Percentiles rank a stretch among this genome's conserved stretches.
phyloP scores from a whole-genome alignment of 2,329 filamentous ascomycete genomes.

The Mollisia scopiformis region DNA sequence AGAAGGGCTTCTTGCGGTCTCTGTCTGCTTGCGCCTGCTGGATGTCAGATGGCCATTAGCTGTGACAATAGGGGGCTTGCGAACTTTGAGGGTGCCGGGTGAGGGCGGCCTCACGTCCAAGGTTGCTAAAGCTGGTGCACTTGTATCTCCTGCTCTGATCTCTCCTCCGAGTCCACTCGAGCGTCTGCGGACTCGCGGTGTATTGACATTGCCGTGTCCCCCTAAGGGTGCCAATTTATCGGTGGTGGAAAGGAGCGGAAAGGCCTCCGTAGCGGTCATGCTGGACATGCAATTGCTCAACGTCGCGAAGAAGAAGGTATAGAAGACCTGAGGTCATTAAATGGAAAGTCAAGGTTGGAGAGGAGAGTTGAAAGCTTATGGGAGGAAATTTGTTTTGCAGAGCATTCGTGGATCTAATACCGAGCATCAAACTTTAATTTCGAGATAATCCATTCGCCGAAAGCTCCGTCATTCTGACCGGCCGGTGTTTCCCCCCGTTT shows the following conservation, averaged over 20 bases:
- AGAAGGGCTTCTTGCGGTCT: slow-evolving; percentile 37
- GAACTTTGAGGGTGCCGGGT: slow-evolving; percentile 23
- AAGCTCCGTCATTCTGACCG: too few species aligned
- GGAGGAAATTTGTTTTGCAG: too few species aligned
- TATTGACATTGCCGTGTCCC: slow-evolving; percentile 21
- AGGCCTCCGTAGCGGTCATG: slow-evolving; percentile 30
- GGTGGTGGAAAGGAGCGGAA: slow-evolving; percentile 29
- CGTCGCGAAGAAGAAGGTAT: background rate
- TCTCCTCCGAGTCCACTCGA: slow-evolving; percentile 53
- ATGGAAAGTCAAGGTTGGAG: background rate
- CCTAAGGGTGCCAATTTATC: slow-evolving; percentile 30
- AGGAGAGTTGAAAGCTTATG: too few species aligned
- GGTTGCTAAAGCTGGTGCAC: slow-evolving; percentile 53
- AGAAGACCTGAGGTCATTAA: background rate
- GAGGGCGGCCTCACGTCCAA: slow-evolving; percentile 35
- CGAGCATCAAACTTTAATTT: too few species aligned
- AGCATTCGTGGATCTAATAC: too few species aligned
- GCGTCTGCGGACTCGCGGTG: slow-evolving; percentile 42
- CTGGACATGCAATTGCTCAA: slow-evolving; percentile 1
- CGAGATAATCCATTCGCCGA: too few species aligned
- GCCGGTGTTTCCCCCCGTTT: too few species aligned
- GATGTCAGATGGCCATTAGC: slow-evolving; percentile 11
- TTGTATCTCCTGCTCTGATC: slow-evolving; percentile 51
- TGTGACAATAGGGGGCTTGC: slow-evolving; percentile 8
- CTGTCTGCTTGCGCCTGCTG: slow-evolving; percentile 33